Evolutionary conservation across 148 eudicot species (phyloP).

Genomic region (Camellia japonica): DNA sequence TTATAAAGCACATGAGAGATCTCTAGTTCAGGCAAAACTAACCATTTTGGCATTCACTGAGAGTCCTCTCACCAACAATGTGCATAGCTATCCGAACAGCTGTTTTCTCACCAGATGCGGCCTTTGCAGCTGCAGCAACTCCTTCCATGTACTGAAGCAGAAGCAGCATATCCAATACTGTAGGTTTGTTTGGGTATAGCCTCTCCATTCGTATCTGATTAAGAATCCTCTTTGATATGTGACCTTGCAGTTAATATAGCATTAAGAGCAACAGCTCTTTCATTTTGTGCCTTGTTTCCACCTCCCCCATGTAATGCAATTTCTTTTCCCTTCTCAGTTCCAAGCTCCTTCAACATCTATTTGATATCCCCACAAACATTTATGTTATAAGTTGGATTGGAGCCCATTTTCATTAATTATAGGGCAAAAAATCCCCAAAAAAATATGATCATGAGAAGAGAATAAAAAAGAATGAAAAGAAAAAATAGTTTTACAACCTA

Average conservation of each 20-base stretch:
- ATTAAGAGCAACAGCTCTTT: constrained; percentile 82
- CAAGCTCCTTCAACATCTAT: constrained; percentile 93
- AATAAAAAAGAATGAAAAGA: background rate
- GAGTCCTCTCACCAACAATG: no score
- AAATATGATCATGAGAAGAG: constrained; percentile 12
- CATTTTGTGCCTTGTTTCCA: constrained; percentile 84
- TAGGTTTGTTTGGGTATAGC: constrained; percentile 46
- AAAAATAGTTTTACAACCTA: background rate
- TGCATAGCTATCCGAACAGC: constrained; percentile 88
- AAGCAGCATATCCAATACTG: constrained; percentile 95
- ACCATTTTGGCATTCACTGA: no score
- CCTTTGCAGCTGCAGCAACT: constrained; percentile 89
- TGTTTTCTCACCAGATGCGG: constrained; percentile 75
- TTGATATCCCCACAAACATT: constrained; percentile 86
- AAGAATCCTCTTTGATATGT: constrained; percentile 64
- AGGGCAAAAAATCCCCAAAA: constrained; percentile 15
- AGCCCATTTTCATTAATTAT: constrained; percentile 71
- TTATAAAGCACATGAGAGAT: no score
- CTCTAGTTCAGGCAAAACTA: no score
- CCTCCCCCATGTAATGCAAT: constrained; percentile 93
- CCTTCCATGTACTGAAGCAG: constrained; percentile 97
- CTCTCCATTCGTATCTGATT: constrained; percentile 44
- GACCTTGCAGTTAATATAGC: constrained; percentile 84
- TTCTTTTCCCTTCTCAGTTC: constrained; percentile 80
- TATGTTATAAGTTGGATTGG: constrained; percentile 85